Base-by-base conservation (phyloP, 441 rosid genomes). In the Codiaeum variegatum region DNA sequence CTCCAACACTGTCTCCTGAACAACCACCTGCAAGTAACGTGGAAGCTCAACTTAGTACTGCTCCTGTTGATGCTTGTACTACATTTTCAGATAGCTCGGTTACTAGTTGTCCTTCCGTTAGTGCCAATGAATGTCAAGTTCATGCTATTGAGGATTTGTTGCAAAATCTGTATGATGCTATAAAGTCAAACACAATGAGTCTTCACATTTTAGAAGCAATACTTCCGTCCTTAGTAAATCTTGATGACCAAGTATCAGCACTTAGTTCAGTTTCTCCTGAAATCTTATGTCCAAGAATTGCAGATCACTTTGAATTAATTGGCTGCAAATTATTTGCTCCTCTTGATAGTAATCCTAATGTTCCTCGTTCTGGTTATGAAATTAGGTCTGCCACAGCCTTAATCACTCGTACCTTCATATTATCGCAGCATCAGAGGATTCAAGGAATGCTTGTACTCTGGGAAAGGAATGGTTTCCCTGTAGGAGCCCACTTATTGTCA, bases 401-500 rank as follows among this genome's bases (percentile, higher is more conserved):
- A 62, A 75, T 87, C 61, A 74, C 66, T 42, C 81, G 86, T 34
- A 69, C 75, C 26, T 82, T 80, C 56, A 70, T 84, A 38, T 75
- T 74, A 75, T 81, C 82, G 56, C 81, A 75, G 75, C 76, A 75
- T 34, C 73, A 82, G 52, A 75, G 36, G 65, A 63, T 85, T 60
- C 67, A 51, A 67, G 81, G 75, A 70, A 69, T 83, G 84, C 81
- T 85, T 78, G 61, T 78, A 44, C 71, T 60, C 74, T 85, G 85
- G 87, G 74, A 77, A 21, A 74, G 70, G 73, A 81, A 73, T 44
- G 84, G 81, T 66, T 71, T 83, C 65, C 82, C 67, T 0, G 84
- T 85, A 52, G 87, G 91, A 69, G 86, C 82, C 18, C 74, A 79
- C 54, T 31, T 85, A 66, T 54, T 87, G 32, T 79, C 77, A 58